phyloP scores from a whole-genome alignment of 176 grass and related monocot species.

The bread wheat (Triticum aestivum) region IWGSC_CS_RefSeq_v2.1 NC_057812.1:692901814-692902313 shows the following conservation, averaged over 20 bases:
- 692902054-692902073: conserved; percentile 25
- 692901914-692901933: background rate
- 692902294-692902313: too few relatives aligned
- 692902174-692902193: too few relatives aligned
- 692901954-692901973: conserved; percentile 35
- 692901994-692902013: background rate
- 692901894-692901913: background rate
- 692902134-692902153: too few relatives aligned
- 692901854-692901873: conserved; percentile 39
- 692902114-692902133: too few relatives aligned
- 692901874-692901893: background rate
- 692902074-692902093: background rate
- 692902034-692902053: conserved; percentile 13
- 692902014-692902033: background rate
- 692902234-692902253: too few relatives aligned
- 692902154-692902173: too few relatives aligned
- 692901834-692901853: conserved; percentile 30
- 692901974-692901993: background rate
- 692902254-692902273: too few relatives aligned
- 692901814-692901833: background rate
- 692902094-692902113: background rate
- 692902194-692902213: too few relatives aligned
- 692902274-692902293: too few relatives aligned
- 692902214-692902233: background rate
- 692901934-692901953: conserved; percentile 25